These are phyloP conservation scores for Globisporangium recalcitrans DNA, from an alignment of 352 stramenopile genomes.

Conservation along the genomic window DNA sequence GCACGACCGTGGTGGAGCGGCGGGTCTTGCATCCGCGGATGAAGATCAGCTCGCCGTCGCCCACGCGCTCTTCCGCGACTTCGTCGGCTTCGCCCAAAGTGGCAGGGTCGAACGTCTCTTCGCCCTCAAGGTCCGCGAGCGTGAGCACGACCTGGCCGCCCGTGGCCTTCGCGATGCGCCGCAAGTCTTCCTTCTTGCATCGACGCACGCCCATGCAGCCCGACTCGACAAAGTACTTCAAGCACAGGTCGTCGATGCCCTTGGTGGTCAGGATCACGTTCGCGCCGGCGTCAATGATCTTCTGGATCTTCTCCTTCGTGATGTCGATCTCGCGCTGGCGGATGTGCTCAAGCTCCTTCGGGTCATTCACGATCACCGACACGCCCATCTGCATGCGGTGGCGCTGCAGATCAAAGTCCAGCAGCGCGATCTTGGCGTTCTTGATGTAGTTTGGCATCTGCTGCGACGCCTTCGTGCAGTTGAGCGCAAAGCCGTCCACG, in stretches of 20 bases:
- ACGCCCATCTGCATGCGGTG: slow-evolving; percentile 98
- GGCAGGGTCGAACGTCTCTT: slow-evolving; percentile 94
- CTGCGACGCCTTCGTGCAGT: slow-evolving; percentile 95
- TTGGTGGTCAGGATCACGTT: slow-evolving; percentile 99
- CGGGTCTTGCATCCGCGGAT: slow-evolving; percentile 95
- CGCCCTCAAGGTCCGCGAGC: slow-evolving; percentile 98
- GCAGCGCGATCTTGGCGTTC: slow-evolving; percentile 93
- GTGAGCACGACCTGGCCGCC: slow-evolving; percentile 96
- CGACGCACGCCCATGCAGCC: slow-evolving; percentile 95
- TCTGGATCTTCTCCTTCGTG: slow-evolving; percentile 99
- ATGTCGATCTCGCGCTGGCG: slow-evolving; percentile 99
- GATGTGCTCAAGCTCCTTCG: slow-evolving; percentile 97
- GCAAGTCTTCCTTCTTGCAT: slow-evolving; percentile 98
- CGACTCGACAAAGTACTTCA: slow-evolving; percentile 99
- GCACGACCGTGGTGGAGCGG: slow-evolving; percentile 94
- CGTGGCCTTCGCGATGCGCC: slow-evolving; percentile 97
- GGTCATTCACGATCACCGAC: slow-evolving; percentile 88
- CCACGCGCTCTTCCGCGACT: slow-evolving; percentile 95
- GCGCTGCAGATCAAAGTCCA: slow-evolving; percentile 99
- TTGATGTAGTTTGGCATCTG: slow-evolving; percentile 96
- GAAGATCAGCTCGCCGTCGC: slow-evolving; percentile 99
- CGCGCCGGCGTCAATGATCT: slow-evolving; percentile 97
- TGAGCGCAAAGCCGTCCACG: slow-evolving; percentile 96
- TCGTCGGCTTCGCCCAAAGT: slow-evolving; percentile 91
- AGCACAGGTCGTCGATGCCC: slow-evolving; percentile 98